A percentile compares a stretch with the other conserved stretches of the same genome.
Conservation (phyloP, 257 asterid species). For the Ocimum tenuiflorum region DNA sequence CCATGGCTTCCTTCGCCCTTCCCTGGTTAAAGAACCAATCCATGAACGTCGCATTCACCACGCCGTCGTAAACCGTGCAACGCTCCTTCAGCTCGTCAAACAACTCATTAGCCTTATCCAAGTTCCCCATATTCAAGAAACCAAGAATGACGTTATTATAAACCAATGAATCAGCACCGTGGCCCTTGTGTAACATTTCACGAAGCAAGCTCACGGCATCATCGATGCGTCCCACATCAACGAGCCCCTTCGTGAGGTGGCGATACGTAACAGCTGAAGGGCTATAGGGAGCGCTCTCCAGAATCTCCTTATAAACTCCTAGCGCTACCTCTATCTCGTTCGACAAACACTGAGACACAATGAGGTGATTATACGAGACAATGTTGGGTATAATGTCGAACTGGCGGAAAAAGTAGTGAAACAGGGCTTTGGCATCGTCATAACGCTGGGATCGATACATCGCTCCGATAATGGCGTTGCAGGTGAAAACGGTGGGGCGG, state of each 20-base stretch:
- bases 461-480: slow-evolving; percentile 86
- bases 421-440: slow-evolving; percentile 57
- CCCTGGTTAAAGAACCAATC: slow-evolving; percentile 84
- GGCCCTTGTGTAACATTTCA: slow-evolving; percentile 81
- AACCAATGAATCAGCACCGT: slow-evolving; percentile 87
- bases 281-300: slow-evolving; percentile 59
- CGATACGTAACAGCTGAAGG: slow-evolving; percentile 76
- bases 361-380: slow-evolving; percentile 60
- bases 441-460: slow-evolving; percentile 71
- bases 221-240: slow-evolving; percentile 44
- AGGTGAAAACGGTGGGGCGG: slow-evolving; percentile 88
- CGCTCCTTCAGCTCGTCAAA: slow-evolving; percentile 84
- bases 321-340: slow-evolving; percentile 65
- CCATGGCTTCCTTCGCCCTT: slow-evolving; percentile 73
- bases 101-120: slow-evolving; percentile 68
- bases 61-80: slow-evolving; percentile 75
- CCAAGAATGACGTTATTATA: slow-evolving; percentile 77
- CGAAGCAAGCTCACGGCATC: slow-evolving; percentile 60
- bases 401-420: slow-evolving; percentile 76
- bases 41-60: slow-evolving; percentile 80
- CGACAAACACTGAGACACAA: slow-evolving; percentile 62
- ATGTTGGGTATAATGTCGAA: slow-evolving; percentile 57
- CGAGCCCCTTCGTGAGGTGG: slow-evolving; percentile 73
- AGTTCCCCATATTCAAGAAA: slow-evolving; percentile 50
- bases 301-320: slow-evolving; percentile 40